Evolutionary conservation across 805 yeast species (phyloP).

Genomic region (Starmerella sirachaensis): DNA sequence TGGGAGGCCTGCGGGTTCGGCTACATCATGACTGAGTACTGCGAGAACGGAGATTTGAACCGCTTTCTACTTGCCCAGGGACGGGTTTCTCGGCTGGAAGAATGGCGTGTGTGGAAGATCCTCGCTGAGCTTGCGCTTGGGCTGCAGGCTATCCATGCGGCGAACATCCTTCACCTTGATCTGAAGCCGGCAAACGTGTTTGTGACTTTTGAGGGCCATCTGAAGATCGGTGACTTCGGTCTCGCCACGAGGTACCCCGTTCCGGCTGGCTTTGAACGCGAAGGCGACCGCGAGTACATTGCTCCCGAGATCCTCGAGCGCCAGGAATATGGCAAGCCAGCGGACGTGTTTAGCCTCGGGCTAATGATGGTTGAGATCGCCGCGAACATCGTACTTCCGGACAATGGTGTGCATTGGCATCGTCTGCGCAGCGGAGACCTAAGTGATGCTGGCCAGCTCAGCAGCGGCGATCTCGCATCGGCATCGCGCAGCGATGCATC

Average conservation of each 20-base stretch:
- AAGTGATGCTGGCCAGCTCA: conserved; percentile 80
- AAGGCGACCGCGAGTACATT: conserved; percentile 94
- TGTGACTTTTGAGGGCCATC: conserved; percentile 84
- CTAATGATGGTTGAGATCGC: conserved; percentile 89
- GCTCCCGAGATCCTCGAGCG: conserved; percentile 88
- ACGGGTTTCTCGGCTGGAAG: conserved; percentile 68
- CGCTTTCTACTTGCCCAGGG: conserved; percentile 69
- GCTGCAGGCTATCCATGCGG: conserved; percentile 62
- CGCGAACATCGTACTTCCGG: conserved; percentile 88
- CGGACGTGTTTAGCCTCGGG: conserved; percentile 92
- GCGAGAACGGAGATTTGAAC: conserved; percentile 87
- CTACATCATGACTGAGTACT: conserved; percentile 88
- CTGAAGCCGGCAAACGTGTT: conserved; percentile 91
- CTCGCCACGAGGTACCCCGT: conserved; percentile 74
- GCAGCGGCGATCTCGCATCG: conserved; percentile 47
- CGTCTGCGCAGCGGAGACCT: conserved; percentile 88
- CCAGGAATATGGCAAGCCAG: conserved; percentile 76
- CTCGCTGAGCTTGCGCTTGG: conserved; percentile 71
- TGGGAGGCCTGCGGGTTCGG: conserved; percentile 67
- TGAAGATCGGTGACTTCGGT: conserved; percentile 95
- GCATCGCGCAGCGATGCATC: conserved; percentile 2
- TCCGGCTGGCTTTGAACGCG: conserved; percentile 58
- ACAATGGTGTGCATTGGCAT: conserved; percentile 94
- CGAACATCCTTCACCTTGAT: conserved; percentile 74
- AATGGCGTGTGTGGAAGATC: conserved; percentile 96